A percentile compares a stretch with the other conserved stretches of the same genome.
Conservation (phyloP, 495 filamentous ascomycete species). For the Daldinia caldariorum region DNA sequence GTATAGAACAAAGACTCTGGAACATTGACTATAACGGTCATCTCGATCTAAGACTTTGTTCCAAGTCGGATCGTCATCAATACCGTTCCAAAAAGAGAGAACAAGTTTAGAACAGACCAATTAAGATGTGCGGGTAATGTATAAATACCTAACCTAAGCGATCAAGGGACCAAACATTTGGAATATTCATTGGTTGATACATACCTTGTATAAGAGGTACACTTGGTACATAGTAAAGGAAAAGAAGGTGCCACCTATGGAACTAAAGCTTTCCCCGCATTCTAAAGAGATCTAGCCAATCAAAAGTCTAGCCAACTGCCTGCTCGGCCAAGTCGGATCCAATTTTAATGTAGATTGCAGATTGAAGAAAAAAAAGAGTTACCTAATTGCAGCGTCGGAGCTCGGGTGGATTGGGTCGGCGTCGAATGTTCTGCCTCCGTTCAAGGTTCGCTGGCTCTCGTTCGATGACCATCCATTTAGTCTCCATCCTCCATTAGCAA, state of each 20-base stretch:
- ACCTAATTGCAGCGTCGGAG: constrained; percentile 12
- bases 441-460: not conserved
- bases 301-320: not conserved
- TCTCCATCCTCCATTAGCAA: constrained; percentile 7
- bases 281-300: constrained; percentile 26
- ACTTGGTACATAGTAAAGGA: too few species aligned
- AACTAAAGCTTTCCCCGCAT: constrained; percentile 38
- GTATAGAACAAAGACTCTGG: constrained; percentile 14
- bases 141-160: too few species aligned
- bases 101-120: constrained; percentile 13
- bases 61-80: constrained; percentile 25
- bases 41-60: constrained; percentile 24
- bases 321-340: constrained; percentile 38
- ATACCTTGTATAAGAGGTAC: too few species aligned
- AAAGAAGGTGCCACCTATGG: constrained; percentile 8
- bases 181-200: constrained; percentile 26
- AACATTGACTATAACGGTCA: not conserved
- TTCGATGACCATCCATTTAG: constrained; percentile 8
- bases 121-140: constrained; percentile 12
- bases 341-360: constrained; percentile 32
- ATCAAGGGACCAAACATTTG: constrained; percentile 10
- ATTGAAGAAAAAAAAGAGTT: too few species aligned
- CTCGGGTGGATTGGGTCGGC: constrained; percentile 34
- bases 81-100: constrained; percentile 3
- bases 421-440: constrained; percentile 37